These are phyloP conservation scores for Lactarius vividus DNA, from an alignment of 768 basidiomycete species.

Conservation along the genomic window DNA sequence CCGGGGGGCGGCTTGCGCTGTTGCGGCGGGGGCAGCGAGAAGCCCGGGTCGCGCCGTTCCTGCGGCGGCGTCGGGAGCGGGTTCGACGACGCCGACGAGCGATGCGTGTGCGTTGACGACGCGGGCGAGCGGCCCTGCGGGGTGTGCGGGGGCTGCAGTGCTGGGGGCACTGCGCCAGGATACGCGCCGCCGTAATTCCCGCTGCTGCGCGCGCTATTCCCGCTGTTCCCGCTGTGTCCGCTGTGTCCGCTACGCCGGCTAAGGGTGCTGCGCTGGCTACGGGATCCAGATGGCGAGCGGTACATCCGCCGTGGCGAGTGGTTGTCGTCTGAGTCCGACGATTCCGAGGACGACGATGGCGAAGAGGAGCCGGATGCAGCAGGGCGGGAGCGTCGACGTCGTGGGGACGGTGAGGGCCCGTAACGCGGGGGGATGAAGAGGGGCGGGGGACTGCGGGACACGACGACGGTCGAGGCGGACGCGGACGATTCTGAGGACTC, in stretches of 20 bases:
- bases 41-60: conserved; percentile 27
- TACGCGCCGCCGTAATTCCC: background rate
- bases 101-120: conserved; percentile 20
- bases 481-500: conserved; percentile 20
- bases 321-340: conserved; percentile 18
- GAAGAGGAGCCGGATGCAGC: conserved; percentile 47
- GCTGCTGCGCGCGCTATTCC: conserved; percentile 7
- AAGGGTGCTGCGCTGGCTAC: conserved; percentile 12
- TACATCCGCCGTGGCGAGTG: background rate
- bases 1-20: conserved; percentile 33
- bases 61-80: conserved; percentile 23
- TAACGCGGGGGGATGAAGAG: conserved; percentile 34
- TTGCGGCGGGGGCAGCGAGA: conserved; percentile 30
- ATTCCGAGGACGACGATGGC: background rate
- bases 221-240: background rate
- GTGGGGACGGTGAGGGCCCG: conserved; percentile 34
- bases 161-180: background rate
- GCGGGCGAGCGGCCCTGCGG: conserved; percentile 27
- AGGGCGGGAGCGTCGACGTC: conserved; percentile 39
- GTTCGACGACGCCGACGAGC: conserved; percentile 21
- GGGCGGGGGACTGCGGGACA: conserved; percentile 34
- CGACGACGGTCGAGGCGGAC: conserved; percentile 26
- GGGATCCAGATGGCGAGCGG: conserved; percentile 13
- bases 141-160: background rate
- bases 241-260: conserved; percentile 2